These are phyloP conservation scores for Fusarium stilboides DNA, from an alignment of 2,329 filamentous ascomycete species.

Conservation along the genomic window DNA sequence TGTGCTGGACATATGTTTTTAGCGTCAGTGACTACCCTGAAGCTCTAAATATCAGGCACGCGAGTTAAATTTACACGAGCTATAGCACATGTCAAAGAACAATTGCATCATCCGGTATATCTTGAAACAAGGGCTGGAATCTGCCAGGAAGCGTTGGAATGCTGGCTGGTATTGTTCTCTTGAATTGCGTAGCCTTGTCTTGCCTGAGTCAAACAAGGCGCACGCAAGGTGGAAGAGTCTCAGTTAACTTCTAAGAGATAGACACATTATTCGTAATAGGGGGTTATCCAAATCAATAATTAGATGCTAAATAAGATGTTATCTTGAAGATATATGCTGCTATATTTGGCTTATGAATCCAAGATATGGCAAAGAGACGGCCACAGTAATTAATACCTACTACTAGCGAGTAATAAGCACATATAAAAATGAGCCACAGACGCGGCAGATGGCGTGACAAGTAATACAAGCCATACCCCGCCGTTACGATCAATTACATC, in stretches of 20 bases:
- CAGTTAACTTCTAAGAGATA: slow-evolving; percentile 4
- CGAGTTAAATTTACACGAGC: background rate
- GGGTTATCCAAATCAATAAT: background rate
- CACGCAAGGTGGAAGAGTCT: slow-evolving; percentile 9
- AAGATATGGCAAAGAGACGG: background rate
- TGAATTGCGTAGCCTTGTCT: slow-evolving; percentile 1
- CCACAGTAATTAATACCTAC: no score
- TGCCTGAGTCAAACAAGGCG: background rate
- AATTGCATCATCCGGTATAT: slow-evolving; percentile 3
- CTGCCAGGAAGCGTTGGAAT: slow-evolving; percentile 18
- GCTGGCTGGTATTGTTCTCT: slow-evolving; percentile 12
- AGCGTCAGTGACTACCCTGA: no score
- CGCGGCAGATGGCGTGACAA: slow-evolving; percentile 22
- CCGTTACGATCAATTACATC: slow-evolving; percentile 42
- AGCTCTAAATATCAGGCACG: background rate
- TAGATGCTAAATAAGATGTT: background rate
- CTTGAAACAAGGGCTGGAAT: slow-evolving; percentile 25
- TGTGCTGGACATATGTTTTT: no score
- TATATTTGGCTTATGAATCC: background rate
- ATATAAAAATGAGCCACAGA: slow-evolving; percentile 3
- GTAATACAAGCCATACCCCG: slow-evolving; percentile 19
- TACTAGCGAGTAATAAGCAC: no score
- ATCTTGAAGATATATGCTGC: background rate
- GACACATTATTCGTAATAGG: background rate
- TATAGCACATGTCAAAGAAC: background rate